Base-by-base conservation (phyloP, 2,329 filamentous ascomycete species). In the Pseudogymnoascus sp. region DNA sequence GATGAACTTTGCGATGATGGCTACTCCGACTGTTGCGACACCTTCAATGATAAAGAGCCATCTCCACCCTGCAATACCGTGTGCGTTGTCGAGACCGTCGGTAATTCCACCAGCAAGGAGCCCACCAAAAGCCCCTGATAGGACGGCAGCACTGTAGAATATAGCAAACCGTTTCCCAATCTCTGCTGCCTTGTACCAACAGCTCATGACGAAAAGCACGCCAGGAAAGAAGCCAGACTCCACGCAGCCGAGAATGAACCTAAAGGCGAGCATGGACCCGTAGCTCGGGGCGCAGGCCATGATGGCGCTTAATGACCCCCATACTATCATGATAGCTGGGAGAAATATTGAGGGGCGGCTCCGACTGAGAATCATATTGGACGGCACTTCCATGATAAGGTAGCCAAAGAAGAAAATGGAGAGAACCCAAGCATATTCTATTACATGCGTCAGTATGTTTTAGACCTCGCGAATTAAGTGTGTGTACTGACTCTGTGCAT, bases 101-200 rank as follows among this genome's bases (percentile, higher is more conserved):
- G 64, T 65, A 44, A 68, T 68, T 10, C 75, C 71, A 71, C 76
- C 77, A 26, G 78, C 78, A 7, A 80, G 68, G 3, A 80, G 68
- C 6, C 77, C 76, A 8, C 77, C 76, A 57, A 81, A 81, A 0
- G 79, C 79, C 10, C 80, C 80, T 0, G 75, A 81, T 2, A 82
- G 73, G 5, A 84, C 78, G 0, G 81, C 79, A 1, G 81, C 81
- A 0, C 79, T 81, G 66, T 81, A 82, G 69, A 81, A 84, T n/a
- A 84, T 74, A 31, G 78, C 79, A 64, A 84, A 83, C 1, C 81
- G 75, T 66, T 82, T 84, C 8, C 79, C 78, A 64, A 79, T 76
- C 66, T 82, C 79, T 3, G 76, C 70, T 33, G 74, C 77, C 68
- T 80, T 82, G 67, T 84, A 84, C 80, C 81, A 84, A 1, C 77